phyloP scores from a whole-genome alignment of 169 alveolate genomes.

The Plasmodium fragile region DNA sequence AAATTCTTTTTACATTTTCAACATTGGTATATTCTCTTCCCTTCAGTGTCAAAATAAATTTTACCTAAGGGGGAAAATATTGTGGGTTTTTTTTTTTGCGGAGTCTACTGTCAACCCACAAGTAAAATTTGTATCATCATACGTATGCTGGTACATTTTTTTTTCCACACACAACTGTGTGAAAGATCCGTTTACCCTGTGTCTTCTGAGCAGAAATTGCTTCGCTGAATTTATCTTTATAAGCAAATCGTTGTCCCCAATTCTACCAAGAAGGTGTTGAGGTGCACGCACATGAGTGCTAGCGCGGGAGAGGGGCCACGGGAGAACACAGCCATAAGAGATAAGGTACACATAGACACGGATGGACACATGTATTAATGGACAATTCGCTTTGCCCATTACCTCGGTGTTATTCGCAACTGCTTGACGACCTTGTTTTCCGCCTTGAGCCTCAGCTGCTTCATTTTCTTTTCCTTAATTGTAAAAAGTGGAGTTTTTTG shows the following conservation, averaged over 20 bases:
- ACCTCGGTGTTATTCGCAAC: slow-evolving; percentile 72
- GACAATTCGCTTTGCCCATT: not conserved
- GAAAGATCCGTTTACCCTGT: slow-evolving; percentile 14
- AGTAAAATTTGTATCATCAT: not conserved
- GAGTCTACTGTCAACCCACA: not conserved
- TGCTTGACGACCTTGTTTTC: slow-evolving; percentile 68
- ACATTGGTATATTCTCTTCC: slow-evolving; percentile 65
- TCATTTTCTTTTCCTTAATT: slow-evolving; percentile 72
- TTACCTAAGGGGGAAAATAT: slow-evolving; percentile 17
- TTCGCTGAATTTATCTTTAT: slow-evolving; percentile 71
- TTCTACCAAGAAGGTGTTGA: slow-evolving; percentile 14
- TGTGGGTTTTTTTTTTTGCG: not conserved
- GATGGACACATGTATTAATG: not conserved
- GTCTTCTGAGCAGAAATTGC: slow-evolving; percentile 55
- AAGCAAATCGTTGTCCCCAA: slow-evolving; percentile 50
- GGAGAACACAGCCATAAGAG: not conserved
- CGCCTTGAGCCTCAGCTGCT: slow-evolving; percentile 43
- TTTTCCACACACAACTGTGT: not conserved
- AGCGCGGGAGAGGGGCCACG: not conserved
- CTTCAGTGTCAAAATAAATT: slow-evolving; percentile 56
- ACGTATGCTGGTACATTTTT: not conserved
- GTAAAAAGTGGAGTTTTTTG: not conserved
- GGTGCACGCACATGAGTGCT: not conserved
- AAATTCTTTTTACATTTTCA: slow-evolving; percentile 61
- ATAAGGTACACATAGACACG: not conserved